Evolutionary conservation across 1,284 basidiomycete genomes (phyloP), one percentile per base, ranked within the genome.

Genomic region (Ganoderma boninense): DNA sequence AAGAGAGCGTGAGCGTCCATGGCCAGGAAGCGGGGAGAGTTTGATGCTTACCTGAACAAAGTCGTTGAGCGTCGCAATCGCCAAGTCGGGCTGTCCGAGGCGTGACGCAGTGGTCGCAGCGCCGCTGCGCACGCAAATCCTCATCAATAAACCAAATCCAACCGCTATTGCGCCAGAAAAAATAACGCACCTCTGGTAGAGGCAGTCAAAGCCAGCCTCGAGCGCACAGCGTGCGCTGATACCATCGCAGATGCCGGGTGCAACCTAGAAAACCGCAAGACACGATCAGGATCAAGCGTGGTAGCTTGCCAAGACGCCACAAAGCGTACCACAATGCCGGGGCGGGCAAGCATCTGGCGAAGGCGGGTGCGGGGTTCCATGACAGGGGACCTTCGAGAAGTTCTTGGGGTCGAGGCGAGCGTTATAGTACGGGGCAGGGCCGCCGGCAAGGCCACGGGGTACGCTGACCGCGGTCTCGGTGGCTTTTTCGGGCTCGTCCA

Each of bases 231-330:
- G 87, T 5, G 93, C 92, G 74, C 90, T 92, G 79, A 95, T 94
- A 65, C 93, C 93, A 73, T 95, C 93, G 75, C 92, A 95, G 57
- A 95, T 92, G 67, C 93, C 93, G 7, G 92, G 92, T 1, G 92
- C 92, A 75, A 92, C 82, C 90, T 91, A 54, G 14, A 49, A 49
- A n/a, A n/a, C n/a, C 23, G 14, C 35, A 26, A 35, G 63, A 40
- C 29, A 32, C 29, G 29, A 10, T 68, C 18, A 69, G 46, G 18
- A 16, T 54, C 26, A 42, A 35, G 43, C 6, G 49, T 59, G 32
- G 18, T 20, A 18, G 32, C 18, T 10, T 8, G 46, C 46, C 46
- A 46, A 46, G n/a, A 23, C 16, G 35, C n/a, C 43, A 83, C 89
- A 70, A 5, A 43, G 83, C 90, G 71, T 83, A 93, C 92, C 49